phyloP scores from a whole-genome alignment of 495 filamentous ascomycete genomes.

The Cladorrhinum samala region DNA sequence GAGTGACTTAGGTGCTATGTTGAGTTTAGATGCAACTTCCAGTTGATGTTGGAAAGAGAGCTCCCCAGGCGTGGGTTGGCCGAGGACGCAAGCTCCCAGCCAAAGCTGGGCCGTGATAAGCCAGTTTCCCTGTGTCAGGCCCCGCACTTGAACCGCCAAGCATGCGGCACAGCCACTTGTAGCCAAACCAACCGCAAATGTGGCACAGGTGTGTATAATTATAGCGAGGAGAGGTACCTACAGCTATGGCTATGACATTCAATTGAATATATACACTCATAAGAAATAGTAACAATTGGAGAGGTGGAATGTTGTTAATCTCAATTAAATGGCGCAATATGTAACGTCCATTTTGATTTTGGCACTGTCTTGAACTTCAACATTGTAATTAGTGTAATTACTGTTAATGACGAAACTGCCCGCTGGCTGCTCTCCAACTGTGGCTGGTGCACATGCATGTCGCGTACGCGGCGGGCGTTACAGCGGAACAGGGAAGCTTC shows the following conservation, averaged over 20 bases:
- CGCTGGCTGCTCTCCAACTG: constrained; percentile 7
- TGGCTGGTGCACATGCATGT: constrained; percentile 4
- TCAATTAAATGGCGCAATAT: too few relatives aligned
- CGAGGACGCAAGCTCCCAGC: constrained; percentile 21
- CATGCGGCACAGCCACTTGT: constrained; percentile 18
- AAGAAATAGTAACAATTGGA: not conserved
- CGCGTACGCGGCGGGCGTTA: too few relatives aligned
- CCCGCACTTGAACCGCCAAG: constrained; percentile 17
- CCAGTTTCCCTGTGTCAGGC: constrained; percentile 8
- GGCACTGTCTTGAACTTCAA: too few relatives aligned
- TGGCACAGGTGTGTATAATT: too few relatives aligned
- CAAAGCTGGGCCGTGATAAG: constrained; percentile 9
- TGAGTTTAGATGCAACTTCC: constrained; percentile 9
- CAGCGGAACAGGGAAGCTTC: not conserved
- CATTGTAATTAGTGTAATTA: too few relatives aligned
- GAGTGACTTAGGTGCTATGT: constrained; percentile 5
- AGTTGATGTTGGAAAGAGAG: constrained; percentile 14
- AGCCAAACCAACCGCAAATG: constrained; percentile 11
- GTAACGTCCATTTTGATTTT: too few relatives aligned
- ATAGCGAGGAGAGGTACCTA: too few relatives aligned
- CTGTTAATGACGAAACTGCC: too few relatives aligned
- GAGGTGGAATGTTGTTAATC: too few relatives aligned
- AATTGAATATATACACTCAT: too few relatives aligned
- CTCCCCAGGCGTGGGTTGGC: constrained; percentile 16
- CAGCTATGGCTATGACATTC: not conserved